Evolutionary conservation across 345 rosid species (phyloP).

Genomic region (Gossypium raimondii): DNA sequence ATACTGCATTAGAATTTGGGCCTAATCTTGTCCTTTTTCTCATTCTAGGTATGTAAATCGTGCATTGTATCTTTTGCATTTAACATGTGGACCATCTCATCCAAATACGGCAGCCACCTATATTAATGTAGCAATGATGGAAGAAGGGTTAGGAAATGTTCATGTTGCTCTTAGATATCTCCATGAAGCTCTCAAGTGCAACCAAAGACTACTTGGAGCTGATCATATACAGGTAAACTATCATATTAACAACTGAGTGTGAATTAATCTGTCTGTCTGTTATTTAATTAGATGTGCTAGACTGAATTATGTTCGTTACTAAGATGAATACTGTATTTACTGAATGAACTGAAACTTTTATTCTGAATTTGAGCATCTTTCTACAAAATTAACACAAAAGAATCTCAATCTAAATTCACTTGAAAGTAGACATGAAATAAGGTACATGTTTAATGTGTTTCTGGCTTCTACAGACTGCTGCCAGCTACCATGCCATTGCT

Average conservation of each 20-base stretch:
- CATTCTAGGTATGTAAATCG: constrained; percentile 85
- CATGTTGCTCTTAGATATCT: constrained; percentile 92
- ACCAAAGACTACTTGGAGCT: constrained; percentile 90
- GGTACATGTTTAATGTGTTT: constrained; percentile 4
- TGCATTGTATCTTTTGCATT: constrained; percentile 86
- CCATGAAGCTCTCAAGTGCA: constrained; percentile 97
- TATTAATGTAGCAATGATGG: constrained; percentile 98
- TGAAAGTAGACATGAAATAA: neutral
- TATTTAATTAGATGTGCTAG: neutral
- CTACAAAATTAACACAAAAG: neutral
- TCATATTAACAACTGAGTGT: neutral
- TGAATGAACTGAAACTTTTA: neutral
- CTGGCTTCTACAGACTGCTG: constrained; percentile 73
- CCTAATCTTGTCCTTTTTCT: constrained; percentile 19
- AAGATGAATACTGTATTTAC: neutral
- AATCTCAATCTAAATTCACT: neutral
- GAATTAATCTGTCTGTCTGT: neutral
- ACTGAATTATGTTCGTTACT: neutral
- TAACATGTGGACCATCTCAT: constrained; percentile 92
- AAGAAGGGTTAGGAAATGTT: constrained; percentile 96
- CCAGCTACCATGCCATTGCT: constrained; percentile 99
- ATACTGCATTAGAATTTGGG: neutral
- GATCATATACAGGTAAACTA: constrained; percentile 89
- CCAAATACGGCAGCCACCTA: constrained; percentile 98
- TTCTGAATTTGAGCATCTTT: neutral